Percentiles rank a stretch among this genome's conserved stretches.
These are phyloP conservation scores for Arachnopeziza araneosa DNA, from an alignment of 2,329 filamentous ascomycete genomes.

Conservation along the genomic window DNA sequence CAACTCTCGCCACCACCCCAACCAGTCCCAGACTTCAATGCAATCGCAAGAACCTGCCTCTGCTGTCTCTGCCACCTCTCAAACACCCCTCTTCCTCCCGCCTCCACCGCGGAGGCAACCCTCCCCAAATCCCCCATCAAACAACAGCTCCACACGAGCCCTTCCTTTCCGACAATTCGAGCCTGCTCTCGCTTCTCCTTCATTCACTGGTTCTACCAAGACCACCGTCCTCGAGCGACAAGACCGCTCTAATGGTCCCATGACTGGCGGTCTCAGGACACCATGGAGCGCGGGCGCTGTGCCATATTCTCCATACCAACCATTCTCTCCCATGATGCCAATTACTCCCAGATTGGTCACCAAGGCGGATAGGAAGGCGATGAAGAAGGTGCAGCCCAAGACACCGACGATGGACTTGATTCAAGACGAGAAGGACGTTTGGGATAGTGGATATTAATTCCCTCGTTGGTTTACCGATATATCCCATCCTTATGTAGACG, in stretches of 20 bases:
- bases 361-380: conserved; percentile 63
- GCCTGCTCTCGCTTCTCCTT: conserved; percentile 47
- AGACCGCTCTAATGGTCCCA: conserved; percentile 44
- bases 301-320: conserved; percentile 76
- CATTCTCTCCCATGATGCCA: conserved; percentile 68
- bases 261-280: conserved; percentile 51
- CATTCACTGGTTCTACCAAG: conserved; percentile 41
- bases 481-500: neutral
- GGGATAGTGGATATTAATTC: conserved; percentile 2
- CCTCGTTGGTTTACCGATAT: too few species aligned
- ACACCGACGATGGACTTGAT: conserved; percentile 22
- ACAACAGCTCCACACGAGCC: conserved; percentile 32
- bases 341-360: conserved; percentile 72
- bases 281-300: conserved; percentile 57
- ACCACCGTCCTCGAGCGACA: conserved; percentile 59
- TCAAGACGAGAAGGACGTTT: neutral
- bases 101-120: conserved; percentile 6
- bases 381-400: conserved; percentile 46
- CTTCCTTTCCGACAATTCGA: conserved; percentile 60
- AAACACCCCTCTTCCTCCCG: conserved; percentile 17
- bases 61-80: conserved; percentile 17
- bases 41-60: conserved; percentile 5
- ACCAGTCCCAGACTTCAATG: conserved; percentile 17
- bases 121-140: conserved; percentile 11
- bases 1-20: conserved; percentile 10